A percentile compares a stretch with the other conserved stretches of the same genome.
These are phyloP conservation scores for Elongisporangium senticosum DNA, from an alignment of 352 stramenopile genomes.

Conservation along the genomic window DNA sequence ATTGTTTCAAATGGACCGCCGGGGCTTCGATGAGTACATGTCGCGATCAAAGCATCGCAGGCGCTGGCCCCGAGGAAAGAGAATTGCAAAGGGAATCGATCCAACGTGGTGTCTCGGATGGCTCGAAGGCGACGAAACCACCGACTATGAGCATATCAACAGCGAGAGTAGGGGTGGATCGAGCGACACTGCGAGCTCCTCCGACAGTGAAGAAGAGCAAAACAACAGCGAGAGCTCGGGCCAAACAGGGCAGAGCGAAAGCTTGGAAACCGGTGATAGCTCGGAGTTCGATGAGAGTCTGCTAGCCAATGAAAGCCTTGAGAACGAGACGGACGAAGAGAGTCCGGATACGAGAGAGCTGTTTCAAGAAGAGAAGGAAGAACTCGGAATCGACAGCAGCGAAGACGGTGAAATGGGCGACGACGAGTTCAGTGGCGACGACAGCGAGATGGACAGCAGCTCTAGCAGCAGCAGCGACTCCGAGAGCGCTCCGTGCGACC, in stretches of 20 bases:
- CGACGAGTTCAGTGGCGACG: not conserved
- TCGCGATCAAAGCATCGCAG: conserved; percentile 7
- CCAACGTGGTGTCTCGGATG: not conserved
- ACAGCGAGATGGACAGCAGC: not conserved
- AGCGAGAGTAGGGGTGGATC: not conserved
- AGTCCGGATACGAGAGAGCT: not conserved
- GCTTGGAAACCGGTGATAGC: not conserved
- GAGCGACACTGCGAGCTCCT: not conserved
- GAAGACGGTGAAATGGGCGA: not conserved
- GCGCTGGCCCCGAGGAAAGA: conserved; percentile 23
- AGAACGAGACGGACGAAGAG: not conserved
- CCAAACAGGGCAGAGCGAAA: not conserved
- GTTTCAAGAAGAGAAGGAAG: not conserved
- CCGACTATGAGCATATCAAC: not conserved
- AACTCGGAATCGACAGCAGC: too few relatives aligned
- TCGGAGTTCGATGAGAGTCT: not conserved
- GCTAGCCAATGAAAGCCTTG: not conserved
- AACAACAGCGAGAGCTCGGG: too few relatives aligned
- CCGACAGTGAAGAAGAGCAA: not conserved
- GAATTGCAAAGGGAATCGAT: conserved; percentile 3
- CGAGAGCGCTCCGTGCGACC: not conserved
- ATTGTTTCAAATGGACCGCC: conserved; percentile 13
- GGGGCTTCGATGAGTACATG: conserved; percentile 19
- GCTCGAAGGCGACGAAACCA: not conserved
- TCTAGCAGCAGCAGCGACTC: not conserved